phyloP scores from a whole-genome alignment of 1,139 yeast species.

The Hyphopichia wangnamkhiaoensis region DNA sequence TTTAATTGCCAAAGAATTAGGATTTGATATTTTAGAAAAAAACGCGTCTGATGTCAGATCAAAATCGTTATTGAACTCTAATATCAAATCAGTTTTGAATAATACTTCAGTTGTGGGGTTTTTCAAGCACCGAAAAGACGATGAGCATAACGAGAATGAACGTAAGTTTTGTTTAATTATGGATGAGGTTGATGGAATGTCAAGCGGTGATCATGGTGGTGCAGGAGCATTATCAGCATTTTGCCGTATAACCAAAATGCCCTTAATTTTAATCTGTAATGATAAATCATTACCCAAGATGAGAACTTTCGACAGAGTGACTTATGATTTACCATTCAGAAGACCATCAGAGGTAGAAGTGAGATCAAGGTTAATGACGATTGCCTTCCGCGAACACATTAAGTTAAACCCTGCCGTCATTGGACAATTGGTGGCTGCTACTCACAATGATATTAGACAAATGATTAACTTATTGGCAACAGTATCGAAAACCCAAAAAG shows the following conservation, averaged over 20 bases:
- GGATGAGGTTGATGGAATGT: constrained; percentile 99
- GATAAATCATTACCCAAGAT: constrained; percentile 91
- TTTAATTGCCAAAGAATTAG: constrained; percentile 64
- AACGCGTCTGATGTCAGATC: constrained; percentile 91
- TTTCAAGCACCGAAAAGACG: constrained; percentile 48
- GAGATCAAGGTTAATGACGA: constrained; percentile 83
- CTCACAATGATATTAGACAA: constrained; percentile 91
- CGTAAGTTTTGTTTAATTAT: constrained; percentile 73
- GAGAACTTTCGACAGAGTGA: constrained; percentile 92
- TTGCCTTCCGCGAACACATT: constrained; percentile 81
- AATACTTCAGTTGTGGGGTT: constrained; percentile 85
- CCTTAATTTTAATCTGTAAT: constrained; percentile 90
- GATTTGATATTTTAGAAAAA: constrained; percentile 72
- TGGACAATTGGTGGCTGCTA: constrained; percentile 81
- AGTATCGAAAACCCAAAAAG: constrained; percentile 68
- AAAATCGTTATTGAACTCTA: constrained; percentile 67
- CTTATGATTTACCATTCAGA: constrained; percentile 80
- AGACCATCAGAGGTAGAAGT: constrained; percentile 85
- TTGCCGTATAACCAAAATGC: constrained; percentile 82
- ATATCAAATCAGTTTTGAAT: constrained; percentile 69
- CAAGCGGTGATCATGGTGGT: constrained; percentile 98
- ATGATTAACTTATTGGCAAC: constrained; percentile 88
- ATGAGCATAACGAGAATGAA: constrained; percentile 34
- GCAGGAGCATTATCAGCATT: constrained; percentile 92
- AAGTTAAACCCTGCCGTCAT: constrained; percentile 78